Base-by-base conservation (phyloP, 1,284 basidiomycete species). In the Omphalotus olearius region DNA sequence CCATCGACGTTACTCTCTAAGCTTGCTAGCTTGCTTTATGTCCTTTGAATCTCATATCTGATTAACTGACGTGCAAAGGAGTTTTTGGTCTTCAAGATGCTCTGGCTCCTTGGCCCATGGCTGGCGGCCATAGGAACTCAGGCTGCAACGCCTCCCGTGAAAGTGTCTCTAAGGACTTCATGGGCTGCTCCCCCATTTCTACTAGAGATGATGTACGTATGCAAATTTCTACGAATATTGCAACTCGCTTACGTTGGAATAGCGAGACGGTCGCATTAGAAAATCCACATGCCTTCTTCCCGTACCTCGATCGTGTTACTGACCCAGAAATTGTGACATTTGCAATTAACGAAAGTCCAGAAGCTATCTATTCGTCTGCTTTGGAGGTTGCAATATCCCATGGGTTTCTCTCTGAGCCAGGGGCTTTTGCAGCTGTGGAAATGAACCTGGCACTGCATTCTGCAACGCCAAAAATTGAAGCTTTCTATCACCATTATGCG, bases 201-300 rank as follows among this genome's bases (percentile, higher is more conserved):
- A 1, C 75, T 93, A 17, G 94, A 97, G 70, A 79, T 91, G 47
- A 68, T 98, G 88, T 95, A 62, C 63, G 89, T 72, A 20, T 38
- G 9, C 6, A 4, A 20, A 38, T 54, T 41, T 18, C 18, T 51
- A 51, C 56, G 28, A 30, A 16, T 37, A 23, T 47, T 18, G 9
- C 5, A 13, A 16, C 33, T 45, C 30, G 25, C 47, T 51, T 51
- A 40, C 59, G n/a, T 13, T 43, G 35, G 10, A 33, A 10, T 48
- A 79, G 76, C 51, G 76, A 79, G 58, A 72, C 74, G 0, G 65
- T 78, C n/a, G 60, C 74, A n/a, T 57, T 84, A 43, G 86, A 91
- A 62, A 76, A 82, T 40, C 80, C 85, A 0, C 62, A 75, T 37
- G 70, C 79, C 5, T 91, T 89, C 74, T 88, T 90, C 64, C 79